Evolutionary conservation across 1,284 basidiomycete genomes (phyloP), one percentile per base, ranked within the genome.

Genomic region (Papiliotrema flavescens): DNA sequence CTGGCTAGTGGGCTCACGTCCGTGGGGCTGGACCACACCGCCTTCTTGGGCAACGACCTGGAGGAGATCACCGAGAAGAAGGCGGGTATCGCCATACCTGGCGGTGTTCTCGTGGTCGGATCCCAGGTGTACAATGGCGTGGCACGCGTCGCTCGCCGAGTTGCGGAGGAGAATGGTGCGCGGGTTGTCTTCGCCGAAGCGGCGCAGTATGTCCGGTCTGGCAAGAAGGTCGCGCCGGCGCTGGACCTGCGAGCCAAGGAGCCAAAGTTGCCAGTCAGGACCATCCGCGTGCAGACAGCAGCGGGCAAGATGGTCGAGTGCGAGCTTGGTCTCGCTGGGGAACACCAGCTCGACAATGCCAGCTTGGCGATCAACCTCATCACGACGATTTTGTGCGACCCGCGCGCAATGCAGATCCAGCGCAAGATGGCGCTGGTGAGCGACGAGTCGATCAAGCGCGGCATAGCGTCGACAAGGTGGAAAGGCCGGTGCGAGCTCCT

Each of bases 11-110:
- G 86, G 17, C 80, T 98, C 34, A 90, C 91, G 0, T 79, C 86
- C 1, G 89, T 98, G 35, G 93, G 91, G 68, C 78, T 96, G 39
- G 96, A 98, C 75, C 95, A 98, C 74, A 90, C 95, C 61, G 83
- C 83, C 6, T 90, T 96, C 67, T 80, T 99, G 3, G 96, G 95
- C 0, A 74, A 82, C 52, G 88, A 89, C 0, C 77, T 93, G 6
- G 79, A 78, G 4, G 83, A 81, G 24, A 98, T 98, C 58, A 83
- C 93, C 0, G 75, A 74, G 37, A 88, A 96, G 69, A 98, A 98
- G 73, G 85, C 88, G 0, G 85, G 84, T 1, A 97, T 98, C 52
- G 84, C 86, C 14, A 82, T 90, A 49, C 64, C 67, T 1, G 83
- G 81, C 1, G 85, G 81, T 47, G 82, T 90, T 0, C 86, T 95